phyloP scores from a whole-genome alignment of 2,329 filamentous ascomycete species.

The Zalaria obscura region DNA sequence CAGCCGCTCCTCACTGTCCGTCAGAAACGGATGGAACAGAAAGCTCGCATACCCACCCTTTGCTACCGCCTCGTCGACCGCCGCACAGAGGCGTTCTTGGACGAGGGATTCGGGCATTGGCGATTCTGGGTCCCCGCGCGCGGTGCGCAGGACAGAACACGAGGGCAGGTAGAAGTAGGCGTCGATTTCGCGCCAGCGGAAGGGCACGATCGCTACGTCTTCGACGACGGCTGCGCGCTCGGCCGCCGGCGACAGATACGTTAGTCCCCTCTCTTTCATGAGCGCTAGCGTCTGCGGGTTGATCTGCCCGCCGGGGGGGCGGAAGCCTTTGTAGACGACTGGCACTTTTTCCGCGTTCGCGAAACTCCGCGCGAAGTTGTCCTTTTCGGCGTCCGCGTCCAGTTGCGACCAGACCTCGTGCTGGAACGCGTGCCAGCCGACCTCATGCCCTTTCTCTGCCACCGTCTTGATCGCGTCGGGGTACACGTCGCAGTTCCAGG shows the following conservation, averaged over 20 bases:
- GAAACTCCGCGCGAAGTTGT: slow-evolving; percentile 16
- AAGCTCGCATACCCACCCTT: slow-evolving; percentile 15
- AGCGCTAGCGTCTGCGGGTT: slow-evolving; percentile 16
- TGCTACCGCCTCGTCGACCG: slow-evolving; percentile 15
- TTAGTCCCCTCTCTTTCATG: slow-evolving; percentile 14
- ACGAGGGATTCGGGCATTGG: slow-evolving; percentile 10
- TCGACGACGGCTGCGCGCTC: slow-evolving; percentile 12
- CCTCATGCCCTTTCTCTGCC: slow-evolving; percentile 14
- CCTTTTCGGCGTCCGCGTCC: slow-evolving; percentile 8
- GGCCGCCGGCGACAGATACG: slow-evolving; percentile 18
- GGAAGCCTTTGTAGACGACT: slow-evolving; percentile 15
- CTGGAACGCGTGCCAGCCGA: slow-evolving; percentile 19
- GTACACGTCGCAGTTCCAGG: slow-evolving; percentile 17
- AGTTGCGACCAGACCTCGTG: slow-evolving; percentile 19
- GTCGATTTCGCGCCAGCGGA: slow-evolving; percentile 16
- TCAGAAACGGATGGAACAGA: slow-evolving; percentile 20
- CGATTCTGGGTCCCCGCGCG: slow-evolving; percentile 12
- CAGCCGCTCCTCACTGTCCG: slow-evolving; percentile 10
- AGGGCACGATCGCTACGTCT: slow-evolving; percentile 8
- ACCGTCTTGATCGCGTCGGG: slow-evolving; percentile 10
- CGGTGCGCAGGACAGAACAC: slow-evolving; percentile 13
- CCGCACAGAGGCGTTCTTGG: slow-evolving; percentile 9
- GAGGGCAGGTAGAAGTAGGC: slow-evolving; percentile 20
- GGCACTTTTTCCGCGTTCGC: slow-evolving; percentile 8
- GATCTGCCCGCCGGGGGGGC: slow-evolving; percentile 18